A percentile compares a stretch with the other conserved stretches of the same genome.
These are phyloP conservation scores for Chloropicon primus DNA, from an alignment of 139 green algal species.

Conservation along the genomic window DNA sequence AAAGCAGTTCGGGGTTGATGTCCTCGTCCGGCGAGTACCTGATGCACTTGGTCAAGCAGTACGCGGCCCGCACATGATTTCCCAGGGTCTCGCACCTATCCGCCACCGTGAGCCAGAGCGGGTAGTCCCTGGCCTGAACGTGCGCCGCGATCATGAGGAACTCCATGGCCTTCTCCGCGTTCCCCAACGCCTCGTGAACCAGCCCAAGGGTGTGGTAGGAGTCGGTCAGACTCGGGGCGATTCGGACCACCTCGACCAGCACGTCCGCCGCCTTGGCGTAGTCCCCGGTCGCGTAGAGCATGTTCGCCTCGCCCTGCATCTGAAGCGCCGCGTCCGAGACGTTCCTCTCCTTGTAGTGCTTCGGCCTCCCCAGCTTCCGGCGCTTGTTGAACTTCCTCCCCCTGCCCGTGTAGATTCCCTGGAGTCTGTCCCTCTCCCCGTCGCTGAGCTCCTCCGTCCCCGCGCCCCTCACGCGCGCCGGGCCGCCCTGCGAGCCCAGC, in stretches of 20 bases:
- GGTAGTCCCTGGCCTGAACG: slow-evolving; percentile 54
- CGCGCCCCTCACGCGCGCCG: background rate
- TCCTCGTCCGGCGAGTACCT: slow-evolving; percentile 23
- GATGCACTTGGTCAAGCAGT: slow-evolving; percentile 67
- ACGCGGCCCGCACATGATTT: slow-evolving; percentile 64
- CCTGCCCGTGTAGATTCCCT: background rate
- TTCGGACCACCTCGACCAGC: slow-evolving; percentile 54
- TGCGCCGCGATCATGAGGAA: slow-evolving; percentile 88
- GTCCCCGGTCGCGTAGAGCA: slow-evolving; percentile 52
- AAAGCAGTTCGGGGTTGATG: slow-evolving; percentile 47
- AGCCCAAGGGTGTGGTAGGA: slow-evolving; percentile 72
- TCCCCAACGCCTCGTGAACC: slow-evolving; percentile 47
- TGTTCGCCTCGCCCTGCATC: slow-evolving; percentile 69
- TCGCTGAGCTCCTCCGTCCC: background rate
- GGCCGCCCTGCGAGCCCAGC: background rate
- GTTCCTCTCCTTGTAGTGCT: slow-evolving; percentile 8
- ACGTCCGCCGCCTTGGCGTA: slow-evolving; percentile 45
- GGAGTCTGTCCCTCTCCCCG: background rate
- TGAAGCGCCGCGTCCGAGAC: slow-evolving; percentile 39
- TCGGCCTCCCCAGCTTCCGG: background rate
- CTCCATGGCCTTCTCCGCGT: slow-evolving; percentile 55
- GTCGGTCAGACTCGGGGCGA: slow-evolving; percentile 58
- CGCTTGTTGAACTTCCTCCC: background rate
- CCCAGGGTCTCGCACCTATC: slow-evolving; percentile 39
- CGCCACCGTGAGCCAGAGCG: slow-evolving; percentile 64